These are phyloP conservation scores for Epichloe baconii DNA, from an alignment of 2,329 filamentous ascomycete species.

Conservation along the genomic window DNA sequence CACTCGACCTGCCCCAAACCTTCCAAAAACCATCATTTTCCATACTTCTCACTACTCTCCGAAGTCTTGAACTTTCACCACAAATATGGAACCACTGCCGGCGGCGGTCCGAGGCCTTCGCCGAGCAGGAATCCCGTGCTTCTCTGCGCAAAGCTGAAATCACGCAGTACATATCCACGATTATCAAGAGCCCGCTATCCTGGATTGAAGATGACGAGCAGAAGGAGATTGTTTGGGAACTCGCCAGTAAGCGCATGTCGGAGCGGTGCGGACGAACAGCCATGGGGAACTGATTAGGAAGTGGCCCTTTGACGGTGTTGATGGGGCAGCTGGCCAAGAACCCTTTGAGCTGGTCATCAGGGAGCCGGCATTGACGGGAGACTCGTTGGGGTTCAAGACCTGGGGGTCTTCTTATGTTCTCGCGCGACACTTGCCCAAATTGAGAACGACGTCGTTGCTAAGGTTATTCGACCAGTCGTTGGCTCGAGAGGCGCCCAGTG, in stretches of 20 bases:
- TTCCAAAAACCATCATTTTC: constrained; percentile 60
- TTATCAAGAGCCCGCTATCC: constrained; percentile 51
- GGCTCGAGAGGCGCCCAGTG: constrained; percentile 18
- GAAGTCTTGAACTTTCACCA: constrained; percentile 52
- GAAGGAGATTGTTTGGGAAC: constrained; percentile 60
- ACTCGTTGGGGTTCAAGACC: constrained; percentile 84
- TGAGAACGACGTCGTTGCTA: constrained; percentile 31
- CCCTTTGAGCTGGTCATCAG: constrained; percentile 57
- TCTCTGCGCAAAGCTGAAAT: constrained; percentile 35
- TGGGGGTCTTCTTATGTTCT: constrained; percentile 89
- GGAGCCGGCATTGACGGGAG: constrained; percentile 78
- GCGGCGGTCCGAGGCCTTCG: constrained; percentile 27
- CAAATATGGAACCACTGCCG: constrained; percentile 49
- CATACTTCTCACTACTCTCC: constrained; percentile 52
- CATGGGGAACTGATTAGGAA: constrained; percentile 42
- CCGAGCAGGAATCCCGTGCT: constrained; percentile 27
- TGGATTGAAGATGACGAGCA: constrained; percentile 58
- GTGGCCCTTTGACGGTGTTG: constrained; percentile 34
- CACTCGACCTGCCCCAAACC: constrained; percentile 62
- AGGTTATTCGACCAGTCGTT: constrained; percentile 28
- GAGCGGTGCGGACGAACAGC: constrained; percentile 68
- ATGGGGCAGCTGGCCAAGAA: constrained; percentile 15
- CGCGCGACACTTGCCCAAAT: constrained; percentile 51
- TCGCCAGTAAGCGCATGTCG: constrained; percentile 65
- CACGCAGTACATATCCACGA: constrained; percentile 52